Conservation (phyloP, 2,329 filamentous ascomycete species). For the Atkinsonella texensis region DNA sequence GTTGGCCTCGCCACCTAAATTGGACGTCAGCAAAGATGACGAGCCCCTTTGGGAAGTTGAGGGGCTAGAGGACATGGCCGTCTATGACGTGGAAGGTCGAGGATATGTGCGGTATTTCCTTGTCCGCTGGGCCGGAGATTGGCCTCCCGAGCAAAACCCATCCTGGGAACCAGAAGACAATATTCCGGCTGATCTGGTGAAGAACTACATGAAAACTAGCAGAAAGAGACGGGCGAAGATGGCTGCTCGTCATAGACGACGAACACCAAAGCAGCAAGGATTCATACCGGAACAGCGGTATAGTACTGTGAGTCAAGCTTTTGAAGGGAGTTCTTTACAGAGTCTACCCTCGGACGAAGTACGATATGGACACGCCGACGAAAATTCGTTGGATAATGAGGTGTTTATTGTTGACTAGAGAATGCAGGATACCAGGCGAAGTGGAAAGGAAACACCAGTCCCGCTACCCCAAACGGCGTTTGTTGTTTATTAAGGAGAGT, state of each 20-base stretch:
- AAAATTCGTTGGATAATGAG: constrained; percentile 7
- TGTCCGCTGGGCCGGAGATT: constrained; percentile 45
- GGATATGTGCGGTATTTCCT: constrained; percentile 32
- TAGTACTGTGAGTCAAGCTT: constrained; percentile 15
- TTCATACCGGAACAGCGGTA: constrained; percentile 6
- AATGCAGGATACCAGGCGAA: not conserved
- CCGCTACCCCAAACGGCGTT: not conserved
- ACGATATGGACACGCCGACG: not conserved
- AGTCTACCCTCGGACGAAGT: not conserved
- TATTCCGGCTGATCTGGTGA: constrained; percentile 29
- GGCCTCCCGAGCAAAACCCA: constrained; percentile 43
- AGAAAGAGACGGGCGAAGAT: constrained; percentile 14
- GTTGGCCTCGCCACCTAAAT: not conserved
- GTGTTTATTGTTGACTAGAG: constrained; percentile 13
- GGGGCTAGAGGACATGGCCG: constrained; percentile 28
- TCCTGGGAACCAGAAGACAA: constrained; percentile 47
- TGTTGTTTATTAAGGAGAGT: not conserved
- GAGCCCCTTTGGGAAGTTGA: constrained; percentile 31
- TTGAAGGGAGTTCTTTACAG: not conserved
- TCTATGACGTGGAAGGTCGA: constrained; percentile 24
- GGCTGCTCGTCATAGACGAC: constrained; percentile 1
- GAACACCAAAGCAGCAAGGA: not conserved
- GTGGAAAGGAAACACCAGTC: not conserved
- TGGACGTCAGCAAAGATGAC: constrained; percentile 3
- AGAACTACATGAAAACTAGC: constrained; percentile 24